phyloP scores from a whole-genome alignment of 1,139 yeast species.

The Pichia sp. region DNA sequence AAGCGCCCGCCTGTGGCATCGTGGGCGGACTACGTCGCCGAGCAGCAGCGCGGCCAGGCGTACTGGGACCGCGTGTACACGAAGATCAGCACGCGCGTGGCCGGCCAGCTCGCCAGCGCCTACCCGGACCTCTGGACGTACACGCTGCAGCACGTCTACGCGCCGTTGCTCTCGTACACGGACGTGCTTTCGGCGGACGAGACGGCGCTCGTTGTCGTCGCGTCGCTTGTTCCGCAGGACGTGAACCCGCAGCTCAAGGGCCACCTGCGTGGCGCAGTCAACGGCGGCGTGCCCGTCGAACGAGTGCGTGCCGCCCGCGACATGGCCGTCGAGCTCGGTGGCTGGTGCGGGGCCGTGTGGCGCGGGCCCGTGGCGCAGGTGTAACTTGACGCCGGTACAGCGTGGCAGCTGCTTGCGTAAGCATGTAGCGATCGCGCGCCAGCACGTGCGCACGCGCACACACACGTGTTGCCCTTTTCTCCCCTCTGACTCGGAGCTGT shows the following conservation, averaged over 20 bases:
- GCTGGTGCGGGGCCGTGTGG: constrained; percentile 75
- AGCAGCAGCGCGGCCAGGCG: constrained; percentile 49
- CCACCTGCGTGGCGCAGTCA: constrained; percentile 78
- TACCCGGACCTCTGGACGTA: constrained; percentile 83
- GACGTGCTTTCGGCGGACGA: constrained; percentile 62
- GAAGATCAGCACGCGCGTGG: constrained; percentile 65
- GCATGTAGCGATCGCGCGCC: not conserved
- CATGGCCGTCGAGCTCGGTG: constrained; percentile 61
- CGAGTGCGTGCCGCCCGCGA: constrained; percentile 58
- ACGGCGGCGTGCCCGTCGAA: constrained; percentile 67
- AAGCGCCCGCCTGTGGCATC: constrained; percentile 6
- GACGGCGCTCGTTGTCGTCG: constrained; percentile 72
- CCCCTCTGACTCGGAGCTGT: not conserved
- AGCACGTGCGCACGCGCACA: not conserved
- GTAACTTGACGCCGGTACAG: not conserved
- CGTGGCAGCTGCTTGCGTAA: no score
- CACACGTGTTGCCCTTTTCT: not conserved
- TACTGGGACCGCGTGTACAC: constrained; percentile 76
- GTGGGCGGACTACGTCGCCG: constrained; percentile 20
- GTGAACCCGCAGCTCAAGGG: constrained; percentile 94
- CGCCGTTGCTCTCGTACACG: constrained; percentile 68
- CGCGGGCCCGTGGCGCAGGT: constrained; percentile 35
- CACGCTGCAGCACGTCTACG: constrained; percentile 69
- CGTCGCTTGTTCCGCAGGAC: constrained; percentile 84
- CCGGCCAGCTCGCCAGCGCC: constrained; percentile 62